phyloP scores from a whole-genome alignment of 495 filamentous ascomycete genomes.

The Hypoxylon perforatum region DNA sequence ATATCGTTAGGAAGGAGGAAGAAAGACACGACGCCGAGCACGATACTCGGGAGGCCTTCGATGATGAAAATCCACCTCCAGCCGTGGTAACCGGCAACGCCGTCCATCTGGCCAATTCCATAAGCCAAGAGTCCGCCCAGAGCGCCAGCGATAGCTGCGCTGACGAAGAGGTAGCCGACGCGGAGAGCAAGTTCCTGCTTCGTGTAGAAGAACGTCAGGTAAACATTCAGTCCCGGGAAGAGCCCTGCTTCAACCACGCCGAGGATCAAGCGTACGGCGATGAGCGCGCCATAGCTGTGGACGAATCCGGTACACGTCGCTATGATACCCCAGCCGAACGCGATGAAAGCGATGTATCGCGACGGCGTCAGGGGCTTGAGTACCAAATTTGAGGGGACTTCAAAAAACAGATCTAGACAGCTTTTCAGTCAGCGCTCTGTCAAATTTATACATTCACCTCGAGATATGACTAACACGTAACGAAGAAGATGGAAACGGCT shows the following conservation, averaged over 20 bases:
- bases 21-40: slow-evolving; percentile 69
- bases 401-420: slow-evolving; percentile 61
- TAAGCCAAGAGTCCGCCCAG: slow-evolving; percentile 81
- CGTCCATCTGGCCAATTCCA: slow-evolving; percentile 77
- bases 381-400: slow-evolving; percentile 72
- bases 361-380: slow-evolving; percentile 73
- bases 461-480: slow-evolving; percentile 63
- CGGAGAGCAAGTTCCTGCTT: slow-evolving; percentile 78
- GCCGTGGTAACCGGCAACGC: slow-evolving; percentile 67
- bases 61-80: slow-evolving; percentile 78
- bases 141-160: slow-evolving; percentile 78
- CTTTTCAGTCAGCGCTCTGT: background rate
- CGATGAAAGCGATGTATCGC: slow-evolving; percentile 74
- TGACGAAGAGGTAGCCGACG: slow-evolving; percentile 80
- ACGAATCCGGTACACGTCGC: slow-evolving; percentile 75
- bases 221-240: slow-evolving; percentile 76
- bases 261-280: slow-evolving; percentile 69
- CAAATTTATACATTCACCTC: background rate
- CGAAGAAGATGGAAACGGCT: slow-evolving; percentile 77
- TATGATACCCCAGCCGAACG: slow-evolving; percentile 74
- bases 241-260: slow-evolving; percentile 74
- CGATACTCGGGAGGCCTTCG: slow-evolving; percentile 75
- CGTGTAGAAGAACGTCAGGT: slow-evolving; percentile 80
- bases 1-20: slow-evolving; percentile 75
- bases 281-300: slow-evolving; percentile 61